A percentile compares a stretch with the other conserved stretches of the same genome.
Conservation (phyloP, 2,329 filamentous ascomycete genomes). For the Onygena corvina region DNA sequence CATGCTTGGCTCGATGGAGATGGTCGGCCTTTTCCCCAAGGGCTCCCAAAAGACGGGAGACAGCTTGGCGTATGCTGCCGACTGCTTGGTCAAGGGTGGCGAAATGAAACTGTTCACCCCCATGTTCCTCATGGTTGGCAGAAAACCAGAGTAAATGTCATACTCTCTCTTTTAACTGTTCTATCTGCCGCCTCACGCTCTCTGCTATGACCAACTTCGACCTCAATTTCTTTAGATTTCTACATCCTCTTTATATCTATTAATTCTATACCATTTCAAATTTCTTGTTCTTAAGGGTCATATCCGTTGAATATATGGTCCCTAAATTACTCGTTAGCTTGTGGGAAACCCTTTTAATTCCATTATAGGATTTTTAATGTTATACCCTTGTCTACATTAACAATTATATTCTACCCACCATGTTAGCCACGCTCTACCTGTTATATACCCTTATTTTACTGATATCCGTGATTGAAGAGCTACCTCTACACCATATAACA, state of each 20-base stretch:
- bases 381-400: no score
- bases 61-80: constrained; percentile 67
- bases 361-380: background rate
- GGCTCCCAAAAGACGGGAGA: constrained; percentile 94
- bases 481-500: no score
- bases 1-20: constrained; percentile 66
- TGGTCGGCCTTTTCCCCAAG: constrained; percentile 57
- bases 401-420: no score
- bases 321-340: background rate
- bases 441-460: no score
- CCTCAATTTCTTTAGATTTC: background rate
- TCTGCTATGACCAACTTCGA: background rate
- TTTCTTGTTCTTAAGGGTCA: background rate
- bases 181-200: background rate
- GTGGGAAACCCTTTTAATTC: background rate
- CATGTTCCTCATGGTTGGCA: constrained; percentile 93
- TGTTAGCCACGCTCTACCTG: no score
- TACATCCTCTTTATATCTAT: background rate
- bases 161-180: background rate
- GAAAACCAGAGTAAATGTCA: constrained; percentile 53
- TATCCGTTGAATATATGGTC: background rate
- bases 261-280: background rate
- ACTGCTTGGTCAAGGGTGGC: constrained; percentile 76
- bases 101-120: constrained; percentile 90
- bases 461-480: no score